Evolutionary conservation across 179 eudicot species (phyloP).

Genomic region (Sideroxylon spinosum): DNA sequence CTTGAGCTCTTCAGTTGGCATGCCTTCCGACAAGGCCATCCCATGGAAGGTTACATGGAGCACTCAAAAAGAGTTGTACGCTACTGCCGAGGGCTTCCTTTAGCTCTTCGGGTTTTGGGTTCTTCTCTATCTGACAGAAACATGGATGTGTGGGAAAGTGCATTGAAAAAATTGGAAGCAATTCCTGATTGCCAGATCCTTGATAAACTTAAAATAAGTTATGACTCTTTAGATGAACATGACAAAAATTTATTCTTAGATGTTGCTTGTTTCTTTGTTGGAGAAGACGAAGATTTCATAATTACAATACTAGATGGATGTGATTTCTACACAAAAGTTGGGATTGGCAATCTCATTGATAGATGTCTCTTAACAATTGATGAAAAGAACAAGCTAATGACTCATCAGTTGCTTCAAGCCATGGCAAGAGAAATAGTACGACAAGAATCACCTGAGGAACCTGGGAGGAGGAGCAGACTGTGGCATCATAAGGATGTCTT

Average conservation of each 20-base stretch:
- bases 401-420: constrained; percentile 18
- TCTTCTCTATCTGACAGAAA: neutral
- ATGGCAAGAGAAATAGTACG: constrained; percentile 18
- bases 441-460: neutral
- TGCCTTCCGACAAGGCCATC: neutral
- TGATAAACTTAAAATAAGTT: constrained; percentile 15
- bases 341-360: neutral
- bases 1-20: constrained; percentile 6
- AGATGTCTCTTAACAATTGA: neutral
- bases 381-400: neutral
- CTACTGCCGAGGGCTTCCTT: constrained; percentile 15
- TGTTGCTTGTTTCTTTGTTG: constrained; percentile 13
- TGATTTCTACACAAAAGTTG: neutral
- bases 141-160: constrained; percentile 7
- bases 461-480: constrained; percentile 9
- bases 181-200: constrained; percentile 7
- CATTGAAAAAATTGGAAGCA: constrained; percentile 1
- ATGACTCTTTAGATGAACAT: constrained; percentile 11
- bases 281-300: neutral
- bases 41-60: neutral
- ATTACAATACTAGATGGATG: constrained; percentile 11
- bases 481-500: constrained; percentile 16
- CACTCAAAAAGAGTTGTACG: neutral
- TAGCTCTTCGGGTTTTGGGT: constrained; percentile 21
- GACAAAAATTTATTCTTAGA: constrained; percentile 16